Evolutionary conservation across 108 stramenopile species (phyloP).

Genomic region (Chaetoceros muelleri): DNA sequence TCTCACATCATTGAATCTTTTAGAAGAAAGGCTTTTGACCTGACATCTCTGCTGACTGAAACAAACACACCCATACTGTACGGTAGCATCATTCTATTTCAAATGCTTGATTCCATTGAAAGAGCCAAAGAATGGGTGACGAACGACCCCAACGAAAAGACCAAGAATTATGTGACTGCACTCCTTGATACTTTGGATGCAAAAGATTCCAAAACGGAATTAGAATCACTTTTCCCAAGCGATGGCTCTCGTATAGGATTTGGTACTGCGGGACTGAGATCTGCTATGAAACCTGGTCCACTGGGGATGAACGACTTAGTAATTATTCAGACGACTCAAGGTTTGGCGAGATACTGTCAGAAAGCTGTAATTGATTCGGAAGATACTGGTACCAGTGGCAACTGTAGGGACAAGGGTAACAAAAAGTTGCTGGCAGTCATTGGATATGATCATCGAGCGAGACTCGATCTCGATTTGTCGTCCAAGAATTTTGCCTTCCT

Average conservation of each 20-base stretch:
- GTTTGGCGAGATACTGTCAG: conserved; percentile 51
- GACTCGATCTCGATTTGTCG: conserved; percentile 49
- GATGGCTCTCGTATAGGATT: conserved; percentile 62
- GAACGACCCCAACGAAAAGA: conserved; percentile 60
- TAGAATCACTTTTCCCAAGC: conserved; percentile 31
- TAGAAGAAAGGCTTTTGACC: too few relatives aligned
- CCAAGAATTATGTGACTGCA: conserved; percentile 28
- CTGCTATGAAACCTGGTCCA: conserved; percentile 85
- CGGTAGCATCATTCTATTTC: too few relatives aligned
- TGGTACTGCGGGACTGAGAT: conserved; percentile 92
- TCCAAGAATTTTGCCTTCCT: conserved; percentile 82
- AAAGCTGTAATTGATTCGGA: conserved; percentile 5
- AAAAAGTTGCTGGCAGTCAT: conserved; percentile 48
- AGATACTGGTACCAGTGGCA: conserved; percentile 4
- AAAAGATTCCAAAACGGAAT: conserved; percentile 10
- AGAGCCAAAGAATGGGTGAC: conserved; percentile 44
- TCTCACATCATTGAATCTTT: too few relatives aligned
- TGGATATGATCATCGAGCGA: conserved; percentile 86
- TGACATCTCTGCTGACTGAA: too few relatives aligned
- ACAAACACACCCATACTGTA: too few relatives aligned
- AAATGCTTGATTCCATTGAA: conserved; percentile 12
- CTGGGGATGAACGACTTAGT: conserved; percentile 90
- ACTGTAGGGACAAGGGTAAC: not conserved
- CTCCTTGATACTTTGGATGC: conserved; percentile 20
- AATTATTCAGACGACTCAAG: conserved; percentile 87